These are phyloP conservation scores for Leccinum aurantiacum DNA, from an alignment of 768 basidiomycete genomes.

Conservation along the genomic window DNA sequence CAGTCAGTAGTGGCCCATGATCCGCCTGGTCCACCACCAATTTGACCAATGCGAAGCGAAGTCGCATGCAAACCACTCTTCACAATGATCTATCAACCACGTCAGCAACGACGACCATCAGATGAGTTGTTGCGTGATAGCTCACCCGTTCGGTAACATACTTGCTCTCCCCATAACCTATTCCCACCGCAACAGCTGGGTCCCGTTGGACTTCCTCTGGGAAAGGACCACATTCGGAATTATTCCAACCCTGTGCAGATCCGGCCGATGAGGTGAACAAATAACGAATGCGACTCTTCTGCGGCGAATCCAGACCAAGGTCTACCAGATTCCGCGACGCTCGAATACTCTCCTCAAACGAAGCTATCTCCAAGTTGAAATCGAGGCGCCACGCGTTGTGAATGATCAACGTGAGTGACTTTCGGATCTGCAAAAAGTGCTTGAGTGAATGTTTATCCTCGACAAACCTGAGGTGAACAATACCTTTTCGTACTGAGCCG, in stretches of 20 bases:
- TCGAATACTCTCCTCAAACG: constrained; percentile 43
- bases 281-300: constrained; percentile 29
- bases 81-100: constrained; percentile 34
- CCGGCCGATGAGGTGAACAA: constrained; percentile 44
- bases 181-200: constrained; percentile 34
- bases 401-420: constrained; percentile 37
- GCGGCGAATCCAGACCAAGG: constrained; percentile 33
- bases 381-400: constrained; percentile 48
- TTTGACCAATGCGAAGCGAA: constrained; percentile 47
- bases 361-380: constrained; percentile 41
- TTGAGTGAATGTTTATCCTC: too few relatives aligned
- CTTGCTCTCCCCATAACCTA: constrained; percentile 50
- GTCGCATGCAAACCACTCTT: constrained; percentile 38
- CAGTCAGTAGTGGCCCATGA: constrained; percentile 47
- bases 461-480: too few relatives aligned
- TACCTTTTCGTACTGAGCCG: constrained; percentile 22
- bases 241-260: constrained; percentile 34
- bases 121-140: too few relatives aligned
- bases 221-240: constrained; percentile 25
- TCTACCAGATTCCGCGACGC: constrained; percentile 38
- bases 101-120: neutral
- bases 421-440: constrained; percentile 27
- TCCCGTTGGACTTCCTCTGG: constrained; percentile 37
- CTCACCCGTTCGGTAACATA: constrained; percentile 40
- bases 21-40: constrained; percentile 42